Base-by-base conservation (phyloP, 768 basidiomycete species). In the Tylopilus balloui region DNA sequence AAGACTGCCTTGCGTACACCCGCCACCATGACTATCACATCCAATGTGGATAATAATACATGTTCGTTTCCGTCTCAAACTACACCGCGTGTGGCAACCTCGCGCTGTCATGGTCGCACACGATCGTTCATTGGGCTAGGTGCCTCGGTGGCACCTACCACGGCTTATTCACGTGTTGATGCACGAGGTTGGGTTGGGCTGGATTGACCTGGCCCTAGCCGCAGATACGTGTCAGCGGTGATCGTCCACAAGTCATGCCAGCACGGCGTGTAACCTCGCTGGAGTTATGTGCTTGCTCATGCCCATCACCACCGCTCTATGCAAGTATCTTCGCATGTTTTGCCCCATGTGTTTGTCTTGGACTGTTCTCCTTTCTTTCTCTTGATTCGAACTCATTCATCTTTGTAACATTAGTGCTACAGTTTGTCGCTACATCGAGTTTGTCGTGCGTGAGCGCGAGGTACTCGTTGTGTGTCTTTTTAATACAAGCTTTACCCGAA, bases 101-200 rank as follows among this genome's bases (percentile, higher is more conserved):
- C 84, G 64, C 79, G 78, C 43, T 69, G 76, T 19, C 77, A 81
- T 47, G 85, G 86, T 28, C 77, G 83, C 48, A 82, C 83, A 37
- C 77, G 77, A 61, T 87, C 86, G 36, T 86, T 88, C 56, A 87
- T 91, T 63, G 83, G 84, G 19, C 57, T 90, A 9, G 79, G 80
- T 37, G 71, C 78, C 21, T 80, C 82, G 14, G 77, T 81, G 19
- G 84, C 84, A 23, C 86, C 89, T 11, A 92, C 89, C 8, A 87
- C 84, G 17, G 89, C 84, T 4, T 85, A 86, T 54, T 88, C 88
- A 13, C 84, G 83, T 56, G 88, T 92, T 45, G 89, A 92, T 62
- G 89, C 79, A 50, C 79, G 85, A 51, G 89, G 89, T n/a, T 88
- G 82, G 71, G 73, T 88, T 49, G 85, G 81, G 24, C 58, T 81